Percentiles rank a stretch among this genome's conserved stretches.
Evolutionary conservation across 2,329 filamentous ascomycete genomes (phyloP).

Genomic region (Penicillium thymicola): DNA sequence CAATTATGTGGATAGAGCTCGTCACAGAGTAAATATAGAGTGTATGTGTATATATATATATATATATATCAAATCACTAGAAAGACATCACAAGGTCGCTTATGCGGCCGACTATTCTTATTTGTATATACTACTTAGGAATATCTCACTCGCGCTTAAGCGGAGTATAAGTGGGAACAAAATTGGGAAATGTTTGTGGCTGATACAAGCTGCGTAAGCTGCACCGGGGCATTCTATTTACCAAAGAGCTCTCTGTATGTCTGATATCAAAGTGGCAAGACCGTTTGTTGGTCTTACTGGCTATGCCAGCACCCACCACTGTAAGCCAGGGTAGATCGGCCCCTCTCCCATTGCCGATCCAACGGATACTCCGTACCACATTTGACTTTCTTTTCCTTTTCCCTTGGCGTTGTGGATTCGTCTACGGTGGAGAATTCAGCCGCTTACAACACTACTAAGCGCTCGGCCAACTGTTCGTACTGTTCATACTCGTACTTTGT

Average conservation of each 20-base stretch:
- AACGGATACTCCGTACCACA: neutral
- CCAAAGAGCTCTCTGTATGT: neutral
- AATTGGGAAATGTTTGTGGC: neutral
- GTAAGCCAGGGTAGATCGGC: neutral
- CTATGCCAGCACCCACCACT: neutral
- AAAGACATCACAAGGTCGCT: too few relatives aligned
- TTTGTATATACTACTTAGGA: too few relatives aligned
- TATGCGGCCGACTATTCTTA: too few relatives aligned
- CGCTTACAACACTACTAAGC: neutral
- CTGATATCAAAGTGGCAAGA: constrained; percentile 11
- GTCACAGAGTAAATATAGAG: neutral
- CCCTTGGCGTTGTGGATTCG: too few relatives aligned
- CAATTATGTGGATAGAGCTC: neutral
- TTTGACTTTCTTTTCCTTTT: neutral
- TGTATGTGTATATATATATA: neutral
- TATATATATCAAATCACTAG: too few relatives aligned
- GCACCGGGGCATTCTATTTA: neutral
- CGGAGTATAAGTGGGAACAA: neutral
- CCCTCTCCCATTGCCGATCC: neutral
- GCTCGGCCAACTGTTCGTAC: neutral
- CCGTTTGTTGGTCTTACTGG: constrained; percentile 7
- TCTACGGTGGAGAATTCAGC: constrained; percentile 3
- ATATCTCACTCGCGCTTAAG: neutral
- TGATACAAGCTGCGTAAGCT: constrained; percentile 6
- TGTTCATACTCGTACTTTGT: neutral